Percentiles rank a stretch among this genome's conserved stretches.
Evolutionary conservation across 1,139 yeast species (phyloP).

Genomic region (Debaryomyces fabryi): DNA sequence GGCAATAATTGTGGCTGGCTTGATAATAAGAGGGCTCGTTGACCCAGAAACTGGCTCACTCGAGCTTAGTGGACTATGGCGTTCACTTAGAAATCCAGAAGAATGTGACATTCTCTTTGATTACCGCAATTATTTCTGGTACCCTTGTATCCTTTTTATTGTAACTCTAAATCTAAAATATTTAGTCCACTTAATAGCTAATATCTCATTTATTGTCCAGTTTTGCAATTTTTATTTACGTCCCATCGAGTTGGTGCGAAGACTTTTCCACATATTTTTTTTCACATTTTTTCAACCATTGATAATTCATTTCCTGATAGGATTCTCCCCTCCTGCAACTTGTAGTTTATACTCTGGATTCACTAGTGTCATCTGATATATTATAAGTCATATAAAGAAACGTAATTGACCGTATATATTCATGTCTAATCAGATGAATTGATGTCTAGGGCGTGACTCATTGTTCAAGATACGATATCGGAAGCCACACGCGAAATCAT

Average conservation of each 20-base stretch:
- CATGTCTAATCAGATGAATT: not conserved
- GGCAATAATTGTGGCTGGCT: slow-evolving; percentile 19
- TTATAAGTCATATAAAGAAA: not conserved
- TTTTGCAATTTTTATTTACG: slow-evolving; percentile 4
- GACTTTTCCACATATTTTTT: not conserved
- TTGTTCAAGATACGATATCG: slow-evolving; percentile 1
- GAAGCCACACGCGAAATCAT: slow-evolving; percentile 1
- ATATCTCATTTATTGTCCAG: not conserved
- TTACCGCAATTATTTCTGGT: not conserved
- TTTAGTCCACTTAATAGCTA: not conserved
- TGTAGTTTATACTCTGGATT: not conserved
- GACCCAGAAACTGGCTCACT: slow-evolving; percentile 21
- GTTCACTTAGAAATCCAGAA: slow-evolving; percentile 22
- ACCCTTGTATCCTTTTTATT: not conserved
- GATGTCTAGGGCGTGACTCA: not conserved
- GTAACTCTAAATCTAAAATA: not conserved
- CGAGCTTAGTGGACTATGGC: slow-evolving; percentile 21
- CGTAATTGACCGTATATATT: not conserved
- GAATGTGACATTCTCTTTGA: slow-evolving; percentile 8
- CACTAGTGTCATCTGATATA: not conserved
- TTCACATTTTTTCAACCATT: not conserved
- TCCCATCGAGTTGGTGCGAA: slow-evolving; percentile 3
- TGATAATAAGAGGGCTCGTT: slow-evolving; percentile 27
- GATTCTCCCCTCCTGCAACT: not conserved
- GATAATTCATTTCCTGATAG: not conserved